Conservation (phyloP, 768 basidiomycete species). For the Tephrocybe sp. region DNA sequence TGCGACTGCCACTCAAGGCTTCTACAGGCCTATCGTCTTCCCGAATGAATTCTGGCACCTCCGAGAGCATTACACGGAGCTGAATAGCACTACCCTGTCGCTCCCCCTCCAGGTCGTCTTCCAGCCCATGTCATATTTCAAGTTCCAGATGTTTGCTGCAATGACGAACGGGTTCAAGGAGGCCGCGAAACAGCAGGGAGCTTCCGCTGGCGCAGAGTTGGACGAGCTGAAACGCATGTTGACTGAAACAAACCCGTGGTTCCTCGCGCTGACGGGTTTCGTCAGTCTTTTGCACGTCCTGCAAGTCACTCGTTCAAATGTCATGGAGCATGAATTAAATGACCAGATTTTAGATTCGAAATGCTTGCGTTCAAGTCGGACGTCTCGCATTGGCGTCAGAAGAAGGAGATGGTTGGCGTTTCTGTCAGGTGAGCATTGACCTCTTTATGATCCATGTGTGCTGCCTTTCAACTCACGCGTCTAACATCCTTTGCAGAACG, state of each 20-base stretch:
- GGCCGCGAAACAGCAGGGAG: constrained; percentile 75
- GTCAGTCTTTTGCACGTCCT: constrained; percentile 88
- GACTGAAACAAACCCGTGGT: constrained; percentile 84
- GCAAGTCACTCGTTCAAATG: constrained; percentile 42
- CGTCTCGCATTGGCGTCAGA: constrained; percentile 93
- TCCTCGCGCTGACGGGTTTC: constrained; percentile 78
- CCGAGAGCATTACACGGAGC: constrained; percentile 75
- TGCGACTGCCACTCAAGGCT: constrained; percentile 60
- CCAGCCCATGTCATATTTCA: constrained; percentile 82
- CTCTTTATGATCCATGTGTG: constrained; percentile 4
- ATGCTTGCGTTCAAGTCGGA: constrained; percentile 96
- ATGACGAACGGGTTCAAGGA: constrained; percentile 89
- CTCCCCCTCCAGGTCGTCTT: constrained; percentile 83
- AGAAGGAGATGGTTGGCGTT: constrained; percentile 93
- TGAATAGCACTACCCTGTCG: constrained; percentile 79
- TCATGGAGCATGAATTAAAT: constrained; percentile 2
- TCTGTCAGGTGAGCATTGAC: constrained; percentile 69
- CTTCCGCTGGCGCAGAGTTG: constrained; percentile 64
- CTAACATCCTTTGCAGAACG: constrained; percentile 41
- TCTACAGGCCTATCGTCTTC: constrained; percentile 87
- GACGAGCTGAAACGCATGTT: constrained; percentile 97
- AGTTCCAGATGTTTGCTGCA: constrained; percentile 84
- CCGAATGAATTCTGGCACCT: constrained; percentile 96
- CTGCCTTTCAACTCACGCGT: constrained; percentile 1
- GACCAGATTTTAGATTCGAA: constrained; percentile 63